These are phyloP conservation scores for Jamesozyma hellenica DNA, from an alignment of 805 yeast species.

Conservation along the genomic window DNA sequence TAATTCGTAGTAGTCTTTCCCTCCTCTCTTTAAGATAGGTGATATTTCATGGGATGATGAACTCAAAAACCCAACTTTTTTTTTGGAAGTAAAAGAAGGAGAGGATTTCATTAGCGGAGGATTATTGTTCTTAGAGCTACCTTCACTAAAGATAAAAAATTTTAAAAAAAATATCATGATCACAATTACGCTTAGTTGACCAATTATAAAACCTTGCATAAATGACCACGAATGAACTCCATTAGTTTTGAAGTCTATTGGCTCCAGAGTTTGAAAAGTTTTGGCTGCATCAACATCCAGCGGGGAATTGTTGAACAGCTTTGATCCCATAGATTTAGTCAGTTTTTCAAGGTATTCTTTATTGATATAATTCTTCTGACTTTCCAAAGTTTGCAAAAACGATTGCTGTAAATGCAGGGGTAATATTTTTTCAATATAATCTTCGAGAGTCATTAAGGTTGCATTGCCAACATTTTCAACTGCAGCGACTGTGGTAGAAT, in stretches of 20 bases:
- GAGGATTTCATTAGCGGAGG: conserved; percentile 10
- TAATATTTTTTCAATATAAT: conserved; percentile 29
- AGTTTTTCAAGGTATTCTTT: not conserved
- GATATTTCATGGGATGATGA: conserved; percentile 5
- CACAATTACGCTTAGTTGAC: conserved; percentile 62
- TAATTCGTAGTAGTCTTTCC: conserved; percentile 9
- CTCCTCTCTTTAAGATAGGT: conserved; percentile 25
- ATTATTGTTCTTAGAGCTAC: conserved; percentile 33
- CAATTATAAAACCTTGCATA: conserved; percentile 63
- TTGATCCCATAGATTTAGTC: not conserved
- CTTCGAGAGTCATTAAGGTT: conserved; percentile 30
- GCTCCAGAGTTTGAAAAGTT: not conserved
- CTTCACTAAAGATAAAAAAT: conserved; percentile 68
- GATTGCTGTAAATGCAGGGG: conserved; percentile 31
- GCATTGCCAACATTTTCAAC: conserved; percentile 4
- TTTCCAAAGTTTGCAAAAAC: conserved; percentile 15
- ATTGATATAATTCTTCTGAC: not conserved
- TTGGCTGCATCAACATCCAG: too few relatives aligned
- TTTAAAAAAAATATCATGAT: conserved; percentile 55
- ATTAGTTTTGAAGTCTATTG: not conserved
- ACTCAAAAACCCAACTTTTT: not conserved
- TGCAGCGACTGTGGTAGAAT: too few relatives aligned
- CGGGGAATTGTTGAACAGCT: not conserved
- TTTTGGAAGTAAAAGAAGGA: not conserved
- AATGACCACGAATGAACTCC: conserved; percentile 46